Percentiles rank a stretch among this genome's conserved stretches.
These are phyloP conservation scores for Acer campestre DNA, from an alignment of 345 rosid genomes.

Conservation along the genomic window DNA sequence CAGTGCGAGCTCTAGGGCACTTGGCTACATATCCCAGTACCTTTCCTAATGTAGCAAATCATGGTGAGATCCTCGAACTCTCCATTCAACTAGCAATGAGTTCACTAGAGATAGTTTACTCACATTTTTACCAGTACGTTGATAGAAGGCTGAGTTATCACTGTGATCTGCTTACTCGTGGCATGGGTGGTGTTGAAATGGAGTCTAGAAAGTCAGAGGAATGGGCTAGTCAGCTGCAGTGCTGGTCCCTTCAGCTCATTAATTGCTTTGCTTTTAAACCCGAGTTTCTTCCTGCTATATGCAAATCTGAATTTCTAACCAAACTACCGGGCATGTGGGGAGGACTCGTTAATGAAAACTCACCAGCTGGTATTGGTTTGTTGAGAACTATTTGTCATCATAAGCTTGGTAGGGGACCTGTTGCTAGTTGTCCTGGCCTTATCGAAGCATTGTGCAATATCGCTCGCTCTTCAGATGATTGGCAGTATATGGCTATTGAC, in stretches of 20 bases:
- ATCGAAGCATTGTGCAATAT: constrained; percentile 88
- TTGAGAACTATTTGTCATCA: constrained; percentile 95
- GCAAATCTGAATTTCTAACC: constrained; percentile 88
- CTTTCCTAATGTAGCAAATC: constrained; percentile 75
- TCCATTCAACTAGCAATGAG: constrained; percentile 91
- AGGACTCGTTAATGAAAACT: constrained; percentile 98
- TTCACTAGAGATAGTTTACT: constrained; percentile 93
- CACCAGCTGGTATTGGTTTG: constrained; percentile 97
- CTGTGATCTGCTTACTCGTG: constrained; percentile 95
- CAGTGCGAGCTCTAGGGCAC: constrained; percentile 93
- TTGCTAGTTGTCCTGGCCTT: constrained; percentile 81
- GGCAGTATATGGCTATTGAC: constrained; percentile 99
- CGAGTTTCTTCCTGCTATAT: constrained; percentile 86
- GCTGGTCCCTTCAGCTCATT: constrained; percentile 99
- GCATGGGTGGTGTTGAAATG: constrained; percentile 99
- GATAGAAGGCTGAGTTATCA: constrained; percentile 89
- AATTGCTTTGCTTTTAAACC: constrained; percentile 99
- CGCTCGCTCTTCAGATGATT: constrained; percentile 97
- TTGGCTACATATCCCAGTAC: constrained; percentile 91
- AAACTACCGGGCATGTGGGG: constrained; percentile 99
- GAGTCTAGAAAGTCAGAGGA: constrained; percentile 98
- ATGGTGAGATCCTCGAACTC: constrained; percentile 87
- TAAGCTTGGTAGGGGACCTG: constrained; percentile 91
- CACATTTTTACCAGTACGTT: constrained; percentile 85
- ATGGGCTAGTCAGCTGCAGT: constrained; percentile 98